These are phyloP conservation scores for Talaromyces piceae DNA, from an alignment of 2,329 filamentous ascomycete genomes.

Conservation along the genomic window DNA sequence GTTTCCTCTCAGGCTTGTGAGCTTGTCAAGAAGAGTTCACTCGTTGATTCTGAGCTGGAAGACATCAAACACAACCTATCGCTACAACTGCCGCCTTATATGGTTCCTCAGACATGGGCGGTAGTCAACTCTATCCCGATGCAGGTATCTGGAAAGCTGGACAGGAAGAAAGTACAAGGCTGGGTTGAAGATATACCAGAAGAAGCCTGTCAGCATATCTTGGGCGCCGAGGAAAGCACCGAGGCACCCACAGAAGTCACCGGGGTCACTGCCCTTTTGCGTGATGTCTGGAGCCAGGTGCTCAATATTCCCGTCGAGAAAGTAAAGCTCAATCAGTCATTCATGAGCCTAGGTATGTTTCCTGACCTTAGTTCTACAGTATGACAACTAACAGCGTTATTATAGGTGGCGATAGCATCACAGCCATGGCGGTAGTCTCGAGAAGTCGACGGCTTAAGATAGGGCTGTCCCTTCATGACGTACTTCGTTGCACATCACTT, in stretches of 20 bases:
- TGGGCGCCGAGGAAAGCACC: slow-evolving; percentile 14
- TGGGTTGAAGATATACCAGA: slow-evolving; percentile 15
- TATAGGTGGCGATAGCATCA: slow-evolving; percentile 33
- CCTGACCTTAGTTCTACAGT: background rate
- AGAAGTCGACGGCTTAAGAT: slow-evolving; percentile 30
- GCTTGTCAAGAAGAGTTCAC: background rate
- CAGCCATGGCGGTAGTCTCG: slow-evolving; percentile 32
- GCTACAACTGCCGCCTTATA: slow-evolving; percentile 16
- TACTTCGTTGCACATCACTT: slow-evolving; percentile 28
- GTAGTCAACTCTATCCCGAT: slow-evolving; percentile 10
- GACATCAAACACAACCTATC: slow-evolving; percentile 14
- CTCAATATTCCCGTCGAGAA: slow-evolving; percentile 6
- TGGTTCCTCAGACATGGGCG: slow-evolving; percentile 11
- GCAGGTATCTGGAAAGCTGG: slow-evolving; percentile 9
- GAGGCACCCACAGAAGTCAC: slow-evolving; percentile 14
- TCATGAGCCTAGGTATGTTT: slow-evolving; percentile 9
- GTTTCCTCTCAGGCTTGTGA: slow-evolving; percentile 16
- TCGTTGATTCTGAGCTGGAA: slow-evolving; percentile 1
- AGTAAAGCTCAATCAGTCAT: slow-evolving; percentile 5
- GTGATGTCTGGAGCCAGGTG: slow-evolving; percentile 25
- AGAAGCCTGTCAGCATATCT: slow-evolving; percentile 28
- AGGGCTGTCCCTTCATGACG: slow-evolving; percentile 25
- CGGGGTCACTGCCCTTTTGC: slow-evolving; percentile 16
- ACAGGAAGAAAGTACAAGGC: slow-evolving; percentile 4
- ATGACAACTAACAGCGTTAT: background rate